phyloP scores from a whole-genome alignment of 257 asterid genomes.

The Osmanthus fragrans region DNA sequence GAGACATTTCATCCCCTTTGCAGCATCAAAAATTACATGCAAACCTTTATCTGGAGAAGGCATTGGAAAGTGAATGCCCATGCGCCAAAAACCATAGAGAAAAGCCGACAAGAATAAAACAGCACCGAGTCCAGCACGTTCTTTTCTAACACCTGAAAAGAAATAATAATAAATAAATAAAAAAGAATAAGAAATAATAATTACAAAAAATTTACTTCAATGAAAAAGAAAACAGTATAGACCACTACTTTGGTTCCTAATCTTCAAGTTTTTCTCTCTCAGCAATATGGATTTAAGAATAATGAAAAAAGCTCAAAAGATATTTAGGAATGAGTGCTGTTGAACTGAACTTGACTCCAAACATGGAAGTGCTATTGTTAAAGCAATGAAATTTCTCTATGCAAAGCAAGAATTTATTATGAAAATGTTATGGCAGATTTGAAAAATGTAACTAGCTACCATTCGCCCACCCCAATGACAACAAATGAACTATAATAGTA shows the following conservation, averaged over 20 bases:
- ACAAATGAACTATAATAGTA: not conserved
- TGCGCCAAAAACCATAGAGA: constrained; percentile 97
- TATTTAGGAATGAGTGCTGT: not conserved
- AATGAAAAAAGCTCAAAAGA: not conserved
- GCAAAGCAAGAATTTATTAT: not conserved
- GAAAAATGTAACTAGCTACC: constrained; percentile 5
- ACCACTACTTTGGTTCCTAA: not conserved
- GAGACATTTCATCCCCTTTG: constrained; percentile 2
- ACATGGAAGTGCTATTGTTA: not conserved
- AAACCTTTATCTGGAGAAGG: constrained; percentile 97
- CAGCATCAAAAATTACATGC: constrained; percentile 21
- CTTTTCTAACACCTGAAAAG: constrained; percentile 74
- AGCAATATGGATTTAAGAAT: not conserved
- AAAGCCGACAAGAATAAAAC: constrained; percentile 70
- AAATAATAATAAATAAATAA: not conserved
- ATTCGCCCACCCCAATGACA: constrained; percentile 1
- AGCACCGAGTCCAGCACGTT: constrained; percentile 88
- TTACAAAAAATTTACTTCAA: constrained; percentile 4
- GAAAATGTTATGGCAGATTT: not conserved
- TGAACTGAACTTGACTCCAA: not conserved
- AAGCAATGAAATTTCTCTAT: not conserved
- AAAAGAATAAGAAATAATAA: not conserved
- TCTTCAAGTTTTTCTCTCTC: not conserved
- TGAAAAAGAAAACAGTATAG: not conserved
- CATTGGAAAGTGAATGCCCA: constrained; percentile 99